These are phyloP conservation scores for Mycogone perniciosa DNA, from an alignment of 2,329 filamentous ascomycete species.

Conservation along the genomic window DNA sequence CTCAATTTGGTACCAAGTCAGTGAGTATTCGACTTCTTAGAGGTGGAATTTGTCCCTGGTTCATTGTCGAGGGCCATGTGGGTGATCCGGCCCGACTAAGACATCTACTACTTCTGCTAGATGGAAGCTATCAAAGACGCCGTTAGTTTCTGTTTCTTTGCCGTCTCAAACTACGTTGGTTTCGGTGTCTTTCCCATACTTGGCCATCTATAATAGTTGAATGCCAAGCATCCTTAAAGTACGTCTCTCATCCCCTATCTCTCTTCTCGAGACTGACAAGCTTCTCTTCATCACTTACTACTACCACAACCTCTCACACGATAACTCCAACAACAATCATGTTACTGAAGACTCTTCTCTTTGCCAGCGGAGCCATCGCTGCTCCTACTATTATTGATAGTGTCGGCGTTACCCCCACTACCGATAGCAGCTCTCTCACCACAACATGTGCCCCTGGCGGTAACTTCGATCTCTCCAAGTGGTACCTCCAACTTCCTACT, in stretches of 20 bases:
- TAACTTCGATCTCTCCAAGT: constrained; percentile 28
- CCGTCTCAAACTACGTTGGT: not conserved
- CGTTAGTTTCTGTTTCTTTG: not conserved
- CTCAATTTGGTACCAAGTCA: too few species aligned
- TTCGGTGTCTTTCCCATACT: too few species aligned
- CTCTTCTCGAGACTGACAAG: not conserved
- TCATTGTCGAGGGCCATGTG: not conserved
- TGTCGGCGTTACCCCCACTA: not conserved
- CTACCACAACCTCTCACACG: not conserved
- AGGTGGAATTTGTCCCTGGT: too few species aligned
- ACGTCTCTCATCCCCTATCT: not conserved
- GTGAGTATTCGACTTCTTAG: too few species aligned
- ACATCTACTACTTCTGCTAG: too few species aligned
- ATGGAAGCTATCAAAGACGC: too few species aligned
- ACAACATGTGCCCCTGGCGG: constrained; percentile 15
- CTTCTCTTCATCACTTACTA: not conserved
- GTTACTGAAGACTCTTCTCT: not conserved
- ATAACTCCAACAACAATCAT: not conserved
- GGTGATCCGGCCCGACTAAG: not conserved
- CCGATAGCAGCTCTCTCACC: not conserved
- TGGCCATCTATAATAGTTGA: not conserved
- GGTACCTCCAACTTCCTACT: constrained; percentile 34
- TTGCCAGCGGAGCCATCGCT: not conserved
- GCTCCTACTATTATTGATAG: not conserved
- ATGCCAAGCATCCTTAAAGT: not conserved